phyloP scores from a whole-genome alignment of 2,329 filamentous ascomycete genomes.

The Fusarium luffae region DNA sequence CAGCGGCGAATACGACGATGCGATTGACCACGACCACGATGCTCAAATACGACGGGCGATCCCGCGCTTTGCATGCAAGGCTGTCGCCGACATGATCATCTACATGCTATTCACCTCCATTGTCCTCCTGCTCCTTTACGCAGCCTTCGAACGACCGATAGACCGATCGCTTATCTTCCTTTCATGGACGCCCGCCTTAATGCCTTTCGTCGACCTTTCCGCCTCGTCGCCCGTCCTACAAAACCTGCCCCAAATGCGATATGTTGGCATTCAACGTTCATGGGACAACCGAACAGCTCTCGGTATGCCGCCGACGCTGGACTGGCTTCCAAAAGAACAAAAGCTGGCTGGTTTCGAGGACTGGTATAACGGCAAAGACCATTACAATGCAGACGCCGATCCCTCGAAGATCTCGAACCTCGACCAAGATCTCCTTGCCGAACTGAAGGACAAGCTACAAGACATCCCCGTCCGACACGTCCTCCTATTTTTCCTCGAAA shows the following conservation, averaged over 20 bases:
- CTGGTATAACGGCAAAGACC: conserved; percentile 42
- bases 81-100: not conserved
- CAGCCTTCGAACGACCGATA: conserved; percentile 42
- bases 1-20: not conserved
- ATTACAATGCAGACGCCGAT: conserved; percentile 53
- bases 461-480: conserved; percentile 55
- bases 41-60: not conserved
- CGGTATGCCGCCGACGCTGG: conserved; percentile 5
- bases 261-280: conserved; percentile 33
- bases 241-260: conserved; percentile 38
- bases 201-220: conserved; percentile 50
- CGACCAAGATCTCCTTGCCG: conserved; percentile 46
- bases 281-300: conserved; percentile 49
- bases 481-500: conserved; percentile 57
- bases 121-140: conserved; percentile 38
- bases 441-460: conserved; percentile 41
- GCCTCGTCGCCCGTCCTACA: conserved; percentile 44
- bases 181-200: conserved; percentile 50
- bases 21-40: not conserved
- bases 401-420: conserved; percentile 56
- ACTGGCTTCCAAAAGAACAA: conserved; percentile 46
- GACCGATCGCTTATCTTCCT: conserved; percentile 50
- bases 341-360: conserved; percentile 44
- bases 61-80: not conserved
- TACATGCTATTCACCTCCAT: not conserved